Evolutionary conservation across 1,139 yeast species (phyloP), one percentile per base, ranked within the genome.

Genomic region (Kurtzmaniella quercitrusa): DNA sequence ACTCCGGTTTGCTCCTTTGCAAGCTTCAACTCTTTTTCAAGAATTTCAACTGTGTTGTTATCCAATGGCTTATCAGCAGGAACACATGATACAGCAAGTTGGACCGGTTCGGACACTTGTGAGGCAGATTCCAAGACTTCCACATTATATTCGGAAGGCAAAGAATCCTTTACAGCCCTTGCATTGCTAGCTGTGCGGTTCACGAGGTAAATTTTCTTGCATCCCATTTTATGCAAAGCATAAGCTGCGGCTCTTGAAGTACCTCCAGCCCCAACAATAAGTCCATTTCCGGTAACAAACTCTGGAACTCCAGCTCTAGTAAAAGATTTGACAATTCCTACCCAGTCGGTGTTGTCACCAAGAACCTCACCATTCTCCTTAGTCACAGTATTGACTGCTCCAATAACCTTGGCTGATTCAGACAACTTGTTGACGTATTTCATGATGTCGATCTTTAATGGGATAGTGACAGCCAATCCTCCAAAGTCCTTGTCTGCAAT

Each of bases 311-410:
- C 93, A 45, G 74, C 72, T 46, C 74, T 64, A 36, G 67, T 59
- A 53, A 88, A 80, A 1, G 96, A 79, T 50, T 84, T 76, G 39
- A 72, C 74, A 52, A 94, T 86, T 18, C 98, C 99, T 43, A 82
- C 68, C 96, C 96, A 93, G 63, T 94, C 99, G 38, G 99, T 94
- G 66, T 94, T 94, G 54, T 88, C 94, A 47, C 98, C 98, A 44
- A 67, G 63, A 43, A 84, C 76, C 49, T 73, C 71, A 11, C 81
- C 83, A 33, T 54, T 54, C 37, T 74, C 58, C 2, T 73, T 78
- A 22, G 65, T 59, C 41, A 93, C 76, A 0, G 99, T 94, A 66
- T 94, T 94, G 43, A 94, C 91, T 17, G 98, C 98, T 38, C 98
- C 98, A 54, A 93, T 87, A 12, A 64, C 57, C 51, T 74, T 65